These are phyloP conservation scores for Panaeolus papilionaceus DNA, from an alignment of 768 basidiomycete species.

Conservation along the genomic window DNA sequence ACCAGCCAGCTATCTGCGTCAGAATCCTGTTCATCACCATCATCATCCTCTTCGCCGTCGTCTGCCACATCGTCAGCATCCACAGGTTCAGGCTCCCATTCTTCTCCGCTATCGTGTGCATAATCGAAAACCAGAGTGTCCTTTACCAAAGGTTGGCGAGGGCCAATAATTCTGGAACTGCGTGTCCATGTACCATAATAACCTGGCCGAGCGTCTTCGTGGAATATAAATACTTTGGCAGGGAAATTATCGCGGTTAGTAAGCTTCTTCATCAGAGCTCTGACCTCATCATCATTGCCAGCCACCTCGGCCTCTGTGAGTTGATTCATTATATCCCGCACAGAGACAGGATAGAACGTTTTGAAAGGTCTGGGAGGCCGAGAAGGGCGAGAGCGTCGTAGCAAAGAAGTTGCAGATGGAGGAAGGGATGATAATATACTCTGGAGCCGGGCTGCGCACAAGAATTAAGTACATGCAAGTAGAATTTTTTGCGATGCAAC, in stretches of 20 bases:
- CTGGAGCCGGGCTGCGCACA: constrained; percentile 43
- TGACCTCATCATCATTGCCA: constrained; percentile 73
- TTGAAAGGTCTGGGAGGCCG: constrained; percentile 37
- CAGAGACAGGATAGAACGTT: constrained; percentile 43
- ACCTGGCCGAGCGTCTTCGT: constrained; percentile 85
- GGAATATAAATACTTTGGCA: constrained; percentile 85
- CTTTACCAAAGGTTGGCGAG: constrained; percentile 81
- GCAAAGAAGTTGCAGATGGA: constrained; percentile 29
- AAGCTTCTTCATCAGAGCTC: constrained; percentile 66
- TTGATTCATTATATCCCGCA: constrained; percentile 57
- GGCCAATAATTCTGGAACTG: constrained; percentile 76
- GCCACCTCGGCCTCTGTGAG: constrained; percentile 81
- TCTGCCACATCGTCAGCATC: constrained; percentile 81
- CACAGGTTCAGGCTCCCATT: constrained; percentile 91
- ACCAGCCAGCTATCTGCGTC: constrained; percentile 84
- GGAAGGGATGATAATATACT: constrained; percentile 44
- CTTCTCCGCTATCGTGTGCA: constrained; percentile 91
- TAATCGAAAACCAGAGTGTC: constrained; percentile 87
- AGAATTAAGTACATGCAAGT: not conserved
- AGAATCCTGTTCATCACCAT: constrained; percentile 68
- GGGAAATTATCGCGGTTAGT: constrained; percentile 67
- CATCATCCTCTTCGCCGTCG: constrained; percentile 66
- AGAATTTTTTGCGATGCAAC: constrained; percentile 15
- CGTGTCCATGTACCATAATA: constrained; percentile 97
- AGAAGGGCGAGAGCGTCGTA: constrained; percentile 19